Evolutionary conservation across 805 yeast genomes (phyloP).

Genomic region (Trichomonascus vanleenenianus): DNA sequence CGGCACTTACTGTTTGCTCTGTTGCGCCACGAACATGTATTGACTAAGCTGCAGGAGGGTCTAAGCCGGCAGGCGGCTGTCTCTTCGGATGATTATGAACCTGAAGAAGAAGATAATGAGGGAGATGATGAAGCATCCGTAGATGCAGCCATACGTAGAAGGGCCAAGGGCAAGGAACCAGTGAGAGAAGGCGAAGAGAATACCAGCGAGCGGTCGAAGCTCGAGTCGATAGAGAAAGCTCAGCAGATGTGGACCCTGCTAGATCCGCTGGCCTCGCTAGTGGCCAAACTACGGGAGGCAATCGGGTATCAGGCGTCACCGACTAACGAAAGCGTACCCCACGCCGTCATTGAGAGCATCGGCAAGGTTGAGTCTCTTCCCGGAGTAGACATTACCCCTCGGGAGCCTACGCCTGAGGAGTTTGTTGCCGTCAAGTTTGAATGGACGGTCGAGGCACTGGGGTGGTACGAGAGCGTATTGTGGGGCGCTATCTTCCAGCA

Average conservation of each 20-base stretch:
- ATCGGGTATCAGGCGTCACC: no score
- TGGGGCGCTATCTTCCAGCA: constrained; percentile 48
- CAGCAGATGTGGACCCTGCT: constrained; percentile 8
- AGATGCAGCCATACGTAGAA: no score
- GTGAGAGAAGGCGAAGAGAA: neutral
- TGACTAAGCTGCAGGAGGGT: constrained; percentile 11
- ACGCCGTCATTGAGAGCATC: constrained; percentile 18
- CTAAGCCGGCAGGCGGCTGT: neutral
- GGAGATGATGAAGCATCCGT: no score
- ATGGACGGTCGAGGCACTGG: constrained; percentile 59
- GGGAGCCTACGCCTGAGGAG: constrained; percentile 17
- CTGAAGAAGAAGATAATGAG: neutral
- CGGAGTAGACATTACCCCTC: constrained; percentile 9
- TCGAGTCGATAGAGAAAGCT: no score
- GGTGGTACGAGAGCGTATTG: constrained; percentile 66
- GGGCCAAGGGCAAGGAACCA: constrained; percentile 3
- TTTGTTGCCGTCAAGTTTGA: constrained; percentile 44
- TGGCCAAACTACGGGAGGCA: no score
- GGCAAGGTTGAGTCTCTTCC: constrained; percentile 10
- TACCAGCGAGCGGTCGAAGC: no score
- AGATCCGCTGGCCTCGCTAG: constrained; percentile 8
- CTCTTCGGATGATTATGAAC: neutral
- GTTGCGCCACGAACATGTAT: constrained; percentile 16
- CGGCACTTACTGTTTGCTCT: constrained; percentile 21
- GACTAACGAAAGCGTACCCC: constrained; percentile 13